Evolutionary conservation across 768 basidiomycete genomes (phyloP).

Genomic region (Mycena vitilis): DNA sequence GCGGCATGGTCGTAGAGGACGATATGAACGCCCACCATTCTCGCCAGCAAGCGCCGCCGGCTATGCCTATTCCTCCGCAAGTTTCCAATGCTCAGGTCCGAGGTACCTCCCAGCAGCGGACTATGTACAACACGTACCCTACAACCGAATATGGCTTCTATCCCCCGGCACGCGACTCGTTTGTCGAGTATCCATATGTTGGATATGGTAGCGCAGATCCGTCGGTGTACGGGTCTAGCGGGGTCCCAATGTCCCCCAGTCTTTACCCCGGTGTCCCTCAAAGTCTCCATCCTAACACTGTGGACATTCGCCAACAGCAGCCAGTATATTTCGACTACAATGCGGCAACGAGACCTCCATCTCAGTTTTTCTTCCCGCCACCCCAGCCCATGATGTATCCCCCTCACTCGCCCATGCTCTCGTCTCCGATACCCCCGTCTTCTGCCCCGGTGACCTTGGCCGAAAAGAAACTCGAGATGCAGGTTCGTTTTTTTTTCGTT

Average conservation of each 20-base stretch:
- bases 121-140: slow-evolving; percentile 62
- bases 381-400: slow-evolving; percentile 72
- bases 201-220: slow-evolving; percentile 63
- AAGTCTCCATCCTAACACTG: slow-evolving; percentile 55
- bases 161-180: slow-evolving; percentile 60
- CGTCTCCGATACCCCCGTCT: slow-evolving; percentile 55
- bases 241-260: slow-evolving; percentile 55
- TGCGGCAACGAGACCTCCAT: slow-evolving; percentile 58
- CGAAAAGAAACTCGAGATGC: slow-evolving; percentile 69
- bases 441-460: slow-evolving; percentile 52
- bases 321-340: slow-evolving; percentile 72
- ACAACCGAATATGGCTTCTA: slow-evolving; percentile 71
- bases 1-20: slow-evolving; percentile 72
- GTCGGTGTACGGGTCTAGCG: slow-evolving; percentile 62
- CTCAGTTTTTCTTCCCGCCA: slow-evolving; percentile 71
- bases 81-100: slow-evolving; percentile 48
- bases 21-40: slow-evolving; percentile 55
- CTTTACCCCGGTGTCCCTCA: slow-evolving; percentile 63
- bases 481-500: slow-evolving; percentile 51
- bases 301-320: slow-evolving; percentile 59
- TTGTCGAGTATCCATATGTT: slow-evolving; percentile 67
- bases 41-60: slow-evolving; percentile 49
- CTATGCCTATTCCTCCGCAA: slow-evolving; percentile 47
- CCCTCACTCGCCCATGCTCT: slow-evolving; percentile 65
- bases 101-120: slow-evolving; percentile 56